Evolutionary conservation across 495 filamentous ascomycete genomes (phyloP).

Genomic region (Usnea hakonensis): DNA sequence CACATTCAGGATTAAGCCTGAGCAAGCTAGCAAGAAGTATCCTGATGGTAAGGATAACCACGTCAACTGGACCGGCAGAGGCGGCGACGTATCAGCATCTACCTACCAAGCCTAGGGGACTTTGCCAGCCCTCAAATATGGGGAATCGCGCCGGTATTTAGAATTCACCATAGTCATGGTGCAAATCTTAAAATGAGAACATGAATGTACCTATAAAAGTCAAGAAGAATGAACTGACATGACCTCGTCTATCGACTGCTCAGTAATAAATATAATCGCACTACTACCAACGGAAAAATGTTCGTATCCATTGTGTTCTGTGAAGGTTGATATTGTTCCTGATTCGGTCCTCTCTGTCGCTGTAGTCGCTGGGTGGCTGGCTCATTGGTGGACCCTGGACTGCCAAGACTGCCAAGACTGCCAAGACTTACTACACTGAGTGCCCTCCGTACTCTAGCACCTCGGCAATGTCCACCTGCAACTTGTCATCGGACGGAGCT

Average conservation of each 20-base stretch:
- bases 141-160: no score
- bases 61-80: slow-evolving; percentile 99
- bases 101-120: slow-evolving; percentile 84
- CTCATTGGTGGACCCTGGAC: no score
- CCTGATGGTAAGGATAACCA: slow-evolving; percentile 84
- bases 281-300: not conserved
- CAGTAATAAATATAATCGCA: not conserved
- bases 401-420: not conserved
- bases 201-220: slow-evolving; percentile 8
- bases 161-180: not conserved
- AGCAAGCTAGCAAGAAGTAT: slow-evolving; percentile 74
- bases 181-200: not conserved
- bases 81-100: slow-evolving; percentile 91
- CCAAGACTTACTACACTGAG: not conserved
- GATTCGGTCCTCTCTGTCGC: not conserved
- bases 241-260: not conserved
- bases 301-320: no score
- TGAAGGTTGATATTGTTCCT: not conserved
- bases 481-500: not conserved
- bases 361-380: no score
- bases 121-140: no score
- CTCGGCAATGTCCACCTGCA: not conserved
- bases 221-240: not conserved
- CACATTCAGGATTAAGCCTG: slow-evolving; percentile 97
- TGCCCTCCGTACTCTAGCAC: no score